These are phyloP conservation scores for Prinsepia uniflora DNA, from an alignment of 306 rosid species.

Conservation along the genomic window DNA sequence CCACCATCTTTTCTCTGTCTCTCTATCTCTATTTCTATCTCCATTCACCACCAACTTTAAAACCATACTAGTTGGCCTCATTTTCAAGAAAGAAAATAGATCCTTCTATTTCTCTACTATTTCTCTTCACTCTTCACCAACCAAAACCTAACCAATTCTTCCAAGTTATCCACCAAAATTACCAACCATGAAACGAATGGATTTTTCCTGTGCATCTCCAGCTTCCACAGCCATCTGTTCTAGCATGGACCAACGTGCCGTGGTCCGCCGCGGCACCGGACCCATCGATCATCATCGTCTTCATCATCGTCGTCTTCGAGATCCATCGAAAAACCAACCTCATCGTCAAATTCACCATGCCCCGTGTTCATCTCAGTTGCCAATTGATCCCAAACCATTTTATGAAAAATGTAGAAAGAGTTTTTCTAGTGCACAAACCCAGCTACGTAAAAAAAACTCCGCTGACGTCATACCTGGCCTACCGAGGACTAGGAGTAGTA, in stretches of 20 bases:
- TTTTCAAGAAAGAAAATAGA: neutral
- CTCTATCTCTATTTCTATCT: slow-evolving; percentile 11
- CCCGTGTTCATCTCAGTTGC: slow-evolving; percentile 71
- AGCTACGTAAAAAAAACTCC: slow-evolving; percentile 43
- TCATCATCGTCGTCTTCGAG: slow-evolving; percentile 17
- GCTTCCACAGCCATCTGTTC: slow-evolving; percentile 64
- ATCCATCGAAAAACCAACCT: slow-evolving; percentile 25
- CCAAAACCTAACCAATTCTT: neutral
- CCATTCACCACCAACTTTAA: slow-evolving; percentile 13
- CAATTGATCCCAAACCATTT: slow-evolving; percentile 55
- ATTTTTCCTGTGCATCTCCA: slow-evolving; percentile 63
- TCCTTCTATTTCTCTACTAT: neutral
- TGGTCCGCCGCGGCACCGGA: slow-evolving; percentile 31
- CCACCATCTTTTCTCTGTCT: slow-evolving; percentile 10
- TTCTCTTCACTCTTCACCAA: slow-evolving; percentile 2
- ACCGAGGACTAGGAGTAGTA: neutral
- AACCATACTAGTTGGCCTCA: slow-evolving; percentile 25
- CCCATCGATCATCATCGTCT: slow-evolving; percentile 11
- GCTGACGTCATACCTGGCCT: slow-evolving; percentile 33
- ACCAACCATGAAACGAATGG: slow-evolving; percentile 53
- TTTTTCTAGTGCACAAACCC: slow-evolving; percentile 30
- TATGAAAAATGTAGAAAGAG: slow-evolving; percentile 48
- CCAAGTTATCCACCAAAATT: neutral
- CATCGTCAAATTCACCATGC: slow-evolving; percentile 19
- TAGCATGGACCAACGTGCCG: slow-evolving; percentile 44